phyloP scores from a whole-genome alignment of 169 alveolate species.

The Eimeria praecox region DNA sequence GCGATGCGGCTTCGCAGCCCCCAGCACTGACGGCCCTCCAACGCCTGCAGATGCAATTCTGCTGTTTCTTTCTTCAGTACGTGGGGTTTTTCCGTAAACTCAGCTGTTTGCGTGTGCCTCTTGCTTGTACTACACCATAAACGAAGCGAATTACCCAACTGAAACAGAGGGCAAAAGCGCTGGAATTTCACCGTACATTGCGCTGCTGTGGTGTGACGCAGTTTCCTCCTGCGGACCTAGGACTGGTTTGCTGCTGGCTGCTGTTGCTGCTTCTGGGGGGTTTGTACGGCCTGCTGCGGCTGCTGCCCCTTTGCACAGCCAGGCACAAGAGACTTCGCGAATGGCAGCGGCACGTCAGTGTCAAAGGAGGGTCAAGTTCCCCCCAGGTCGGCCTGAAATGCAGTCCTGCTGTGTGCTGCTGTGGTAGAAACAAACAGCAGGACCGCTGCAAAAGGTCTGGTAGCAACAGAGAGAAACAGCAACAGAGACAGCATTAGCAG shows the following conservation, averaged over 20 bases:
- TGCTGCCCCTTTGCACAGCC: constrained; percentile 19
- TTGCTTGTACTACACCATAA: not conserved
- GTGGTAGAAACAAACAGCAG: not conserved
- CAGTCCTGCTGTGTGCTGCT: not conserved
- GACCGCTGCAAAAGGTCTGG: not conserved
- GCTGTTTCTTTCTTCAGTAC: constrained; percentile 36
- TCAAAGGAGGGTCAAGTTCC: constrained; percentile 26
- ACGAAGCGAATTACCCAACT: not conserved
- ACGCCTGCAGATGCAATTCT: constrained; percentile 60
- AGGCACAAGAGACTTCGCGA: constrained; percentile 36
- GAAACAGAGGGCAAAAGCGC: not conserved
- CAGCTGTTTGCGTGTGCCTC: not conserved
- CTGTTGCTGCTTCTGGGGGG: constrained; percentile 59
- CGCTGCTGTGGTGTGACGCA: not conserved
- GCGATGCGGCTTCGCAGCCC: constrained; percentile 69
- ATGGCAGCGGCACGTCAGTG: constrained; percentile 32
- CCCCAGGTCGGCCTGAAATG: constrained; percentile 11
- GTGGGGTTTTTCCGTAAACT: not conserved
- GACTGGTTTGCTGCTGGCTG: constrained; percentile 62
- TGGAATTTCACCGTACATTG: not conserved
- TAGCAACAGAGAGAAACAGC: not conserved
- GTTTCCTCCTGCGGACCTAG: constrained; percentile 47
- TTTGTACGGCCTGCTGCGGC: constrained; percentile 35
- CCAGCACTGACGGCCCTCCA: constrained; percentile 26
- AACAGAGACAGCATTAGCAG: not conserved